Conservation (phyloP, 176 grass and related monocot genomes). For the Oryza nivara region DNA sequence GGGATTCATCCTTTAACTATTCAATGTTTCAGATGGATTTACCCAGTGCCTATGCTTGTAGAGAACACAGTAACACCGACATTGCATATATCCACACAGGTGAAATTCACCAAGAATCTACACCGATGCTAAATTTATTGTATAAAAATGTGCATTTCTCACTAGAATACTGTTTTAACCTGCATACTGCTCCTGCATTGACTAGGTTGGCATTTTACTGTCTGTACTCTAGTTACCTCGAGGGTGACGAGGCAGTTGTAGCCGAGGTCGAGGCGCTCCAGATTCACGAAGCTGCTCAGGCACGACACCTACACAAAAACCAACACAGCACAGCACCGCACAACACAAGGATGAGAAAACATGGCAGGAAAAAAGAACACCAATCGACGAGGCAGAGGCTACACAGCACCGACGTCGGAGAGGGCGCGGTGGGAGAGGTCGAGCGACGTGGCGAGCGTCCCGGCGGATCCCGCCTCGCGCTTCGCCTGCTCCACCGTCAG, state of each 20-base stretch:
- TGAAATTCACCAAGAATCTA: not conserved
- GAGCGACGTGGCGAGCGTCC: conserved; percentile 43
- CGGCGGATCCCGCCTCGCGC: conserved; percentile 52
- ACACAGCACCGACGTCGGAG: conserved; percentile 42
- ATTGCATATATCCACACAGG: not conserved
- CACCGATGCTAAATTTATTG: no score
- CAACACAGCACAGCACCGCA: not conserved
- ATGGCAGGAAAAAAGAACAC: not conserved
- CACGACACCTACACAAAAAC: conserved; percentile 65
- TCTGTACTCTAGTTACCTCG: conserved; percentile 62
- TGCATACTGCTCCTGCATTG: no score
- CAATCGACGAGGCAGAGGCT: not conserved
- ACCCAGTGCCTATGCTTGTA: not conserved
- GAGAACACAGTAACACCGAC: not conserved
- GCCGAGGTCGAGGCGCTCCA: conserved; percentile 89
- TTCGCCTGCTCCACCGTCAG: conserved; percentile 76
- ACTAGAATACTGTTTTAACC: not conserved
- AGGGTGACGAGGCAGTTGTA: conserved; percentile 89
- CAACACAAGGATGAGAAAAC: not conserved
- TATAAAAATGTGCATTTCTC: not conserved
- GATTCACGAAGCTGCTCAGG: conserved; percentile 62
- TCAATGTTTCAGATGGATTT: not conserved
- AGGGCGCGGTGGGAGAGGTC: conserved; percentile 76
- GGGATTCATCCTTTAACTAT: not conserved
- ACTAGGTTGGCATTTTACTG: no score